phyloP scores from a whole-genome alignment of 2,329 filamentous ascomycete genomes.

The Bisporella sp. region DNA sequence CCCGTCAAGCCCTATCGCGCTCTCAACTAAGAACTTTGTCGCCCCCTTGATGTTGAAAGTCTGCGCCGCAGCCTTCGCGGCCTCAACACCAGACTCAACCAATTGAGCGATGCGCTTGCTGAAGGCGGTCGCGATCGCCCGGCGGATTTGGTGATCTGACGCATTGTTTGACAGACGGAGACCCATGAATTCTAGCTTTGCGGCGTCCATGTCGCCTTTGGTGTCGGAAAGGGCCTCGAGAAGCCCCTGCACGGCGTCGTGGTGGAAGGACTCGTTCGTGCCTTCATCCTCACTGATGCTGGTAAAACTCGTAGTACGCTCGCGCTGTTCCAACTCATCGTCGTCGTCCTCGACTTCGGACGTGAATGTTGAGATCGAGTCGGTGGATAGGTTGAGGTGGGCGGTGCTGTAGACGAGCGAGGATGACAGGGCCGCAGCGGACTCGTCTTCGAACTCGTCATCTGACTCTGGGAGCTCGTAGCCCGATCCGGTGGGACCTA shows the following conservation, averaged over 20 bases:
- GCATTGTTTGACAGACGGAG: slow-evolving; percentile 89
- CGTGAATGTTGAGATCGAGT: slow-evolving; percentile 59
- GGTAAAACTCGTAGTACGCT: slow-evolving; percentile 63
- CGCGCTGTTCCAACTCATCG: slow-evolving; percentile 33
- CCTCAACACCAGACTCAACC: slow-evolving; percentile 49
- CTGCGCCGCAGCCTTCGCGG: slow-evolving; percentile 56
- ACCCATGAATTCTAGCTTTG: slow-evolving; percentile 85
- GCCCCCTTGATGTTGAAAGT: slow-evolving; percentile 51
- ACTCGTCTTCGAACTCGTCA: slow-evolving; percentile 51
- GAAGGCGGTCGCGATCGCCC: slow-evolving; percentile 79
- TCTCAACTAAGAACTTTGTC: slow-evolving; percentile 48
- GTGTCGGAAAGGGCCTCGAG: slow-evolving; percentile 74
- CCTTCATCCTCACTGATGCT: slow-evolving; percentile 59
- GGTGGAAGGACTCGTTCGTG: slow-evolving; percentile 61
- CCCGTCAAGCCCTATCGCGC: slow-evolving; percentile 57
- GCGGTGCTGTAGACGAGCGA: slow-evolving; percentile 29
- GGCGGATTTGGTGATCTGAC: slow-evolving; percentile 80
- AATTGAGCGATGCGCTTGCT: slow-evolving; percentile 74
- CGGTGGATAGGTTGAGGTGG: slow-evolving; percentile 33
- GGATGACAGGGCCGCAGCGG: slow-evolving; percentile 47
- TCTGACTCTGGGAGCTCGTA: slow-evolving; percentile 61
- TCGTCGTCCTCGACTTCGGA: slow-evolving; percentile 40
- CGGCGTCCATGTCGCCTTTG: slow-evolving; percentile 68
- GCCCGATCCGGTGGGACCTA: slow-evolving; percentile 52
- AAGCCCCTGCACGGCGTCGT: slow-evolving; percentile 81